phyloP scores from a whole-genome alignment of 768 basidiomycete species.

The Tephrocybe sp. region DNA sequence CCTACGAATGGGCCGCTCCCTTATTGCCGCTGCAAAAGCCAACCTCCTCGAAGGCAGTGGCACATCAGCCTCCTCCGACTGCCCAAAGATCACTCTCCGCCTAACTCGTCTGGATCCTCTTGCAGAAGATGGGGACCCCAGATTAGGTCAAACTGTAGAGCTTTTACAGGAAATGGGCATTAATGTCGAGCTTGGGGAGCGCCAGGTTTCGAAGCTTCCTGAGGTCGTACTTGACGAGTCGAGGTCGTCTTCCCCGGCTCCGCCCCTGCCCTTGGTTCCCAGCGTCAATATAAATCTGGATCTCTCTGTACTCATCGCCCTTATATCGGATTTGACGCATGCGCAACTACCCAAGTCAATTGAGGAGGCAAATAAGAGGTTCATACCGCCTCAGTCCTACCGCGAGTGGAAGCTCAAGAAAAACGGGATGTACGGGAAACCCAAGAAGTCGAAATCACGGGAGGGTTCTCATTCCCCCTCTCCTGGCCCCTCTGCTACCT shows the following conservation, averaged over 20 bases:
- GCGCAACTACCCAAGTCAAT: constrained; percentile 54
- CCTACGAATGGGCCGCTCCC: constrained; percentile 63
- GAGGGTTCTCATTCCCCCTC: neutral
- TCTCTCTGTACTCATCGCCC: constrained; percentile 79
- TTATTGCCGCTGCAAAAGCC: constrained; percentile 60
- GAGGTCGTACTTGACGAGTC: constrained; percentile 2
- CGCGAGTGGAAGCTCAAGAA: constrained; percentile 56
- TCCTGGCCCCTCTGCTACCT: too few relatives aligned
- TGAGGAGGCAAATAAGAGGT: constrained; percentile 61
- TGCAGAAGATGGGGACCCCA: constrained; percentile 39
- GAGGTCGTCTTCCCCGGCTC: constrained; percentile 12
- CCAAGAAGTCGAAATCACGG: constrained; percentile 10
- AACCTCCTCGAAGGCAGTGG: constrained; percentile 45
- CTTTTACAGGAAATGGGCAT: constrained; percentile 61
- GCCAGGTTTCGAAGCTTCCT: constrained; percentile 26
- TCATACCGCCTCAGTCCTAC: constrained; percentile 56
- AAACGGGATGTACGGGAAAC: constrained; percentile 20
- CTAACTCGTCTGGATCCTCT: constrained; percentile 66
- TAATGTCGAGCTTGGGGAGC: constrained; percentile 64
- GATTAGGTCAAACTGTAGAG: constrained; percentile 60
- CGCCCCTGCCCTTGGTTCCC: constrained; percentile 34
- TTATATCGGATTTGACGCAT: constrained; percentile 82
- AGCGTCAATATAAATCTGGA: constrained; percentile 74
- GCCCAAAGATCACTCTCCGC: constrained; percentile 56
- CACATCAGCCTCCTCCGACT: too few relatives aligned